Evolutionary conservation across 208 protist genomes (phyloP).

Genomic region (Trypanosoma melophagium): DNA sequence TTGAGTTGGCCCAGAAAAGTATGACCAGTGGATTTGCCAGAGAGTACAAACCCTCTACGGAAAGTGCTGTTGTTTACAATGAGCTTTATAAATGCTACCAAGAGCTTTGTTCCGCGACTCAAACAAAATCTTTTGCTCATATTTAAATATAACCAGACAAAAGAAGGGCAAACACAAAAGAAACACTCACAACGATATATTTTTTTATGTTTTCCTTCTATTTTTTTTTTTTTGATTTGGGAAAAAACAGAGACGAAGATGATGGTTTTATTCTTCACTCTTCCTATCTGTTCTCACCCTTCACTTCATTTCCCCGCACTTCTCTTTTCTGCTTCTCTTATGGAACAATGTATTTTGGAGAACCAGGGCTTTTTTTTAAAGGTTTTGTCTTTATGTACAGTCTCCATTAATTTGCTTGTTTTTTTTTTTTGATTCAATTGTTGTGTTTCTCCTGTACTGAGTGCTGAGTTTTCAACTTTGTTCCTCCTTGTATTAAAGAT

Average conservation of each 20-base stretch:
- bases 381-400: no score
- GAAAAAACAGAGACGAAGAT: slow-evolving; percentile 1
- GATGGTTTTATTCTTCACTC: neutral
- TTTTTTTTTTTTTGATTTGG: slow-evolving; percentile 15
- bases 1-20: slow-evolving; percentile 39
- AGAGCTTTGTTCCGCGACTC: slow-evolving; percentile 22
- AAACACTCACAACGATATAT: neutral
- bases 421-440: no score
- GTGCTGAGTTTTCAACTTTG: slow-evolving; percentile 9
- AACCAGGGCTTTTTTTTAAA: no score
- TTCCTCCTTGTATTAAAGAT: neutral
- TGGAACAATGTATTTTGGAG: no score
- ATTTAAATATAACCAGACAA: neutral
- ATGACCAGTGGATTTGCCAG: slow-evolving; percentile 41
- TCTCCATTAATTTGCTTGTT: no score
- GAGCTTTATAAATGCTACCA: slow-evolving; percentile 40
- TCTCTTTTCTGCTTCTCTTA: no score
- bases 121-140: slow-evolving; percentile 14
- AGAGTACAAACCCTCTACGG: slow-evolving; percentile 33
- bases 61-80: slow-evolving; percentile 31
- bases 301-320: no score
- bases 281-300: no score
- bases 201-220: slow-evolving; percentile 18
- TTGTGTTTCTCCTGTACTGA: no score
- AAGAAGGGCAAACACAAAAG: no score